Conservation (phyloP, 2,329 filamentous ascomycete species). For the Colletotrichum endophyticum region DNA sequence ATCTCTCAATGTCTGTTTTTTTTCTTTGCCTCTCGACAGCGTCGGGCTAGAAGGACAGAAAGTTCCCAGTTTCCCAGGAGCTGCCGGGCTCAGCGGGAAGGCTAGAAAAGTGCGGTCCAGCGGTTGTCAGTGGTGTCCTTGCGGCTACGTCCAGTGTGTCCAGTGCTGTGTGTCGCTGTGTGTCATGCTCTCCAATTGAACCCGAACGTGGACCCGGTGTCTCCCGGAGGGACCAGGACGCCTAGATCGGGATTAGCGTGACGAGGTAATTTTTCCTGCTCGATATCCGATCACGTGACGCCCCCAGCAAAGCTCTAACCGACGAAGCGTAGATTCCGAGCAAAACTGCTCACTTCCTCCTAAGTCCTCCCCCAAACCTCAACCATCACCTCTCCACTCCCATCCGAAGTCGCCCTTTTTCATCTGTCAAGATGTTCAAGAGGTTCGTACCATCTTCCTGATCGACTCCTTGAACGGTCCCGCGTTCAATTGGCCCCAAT, state of each 20-base stretch:
- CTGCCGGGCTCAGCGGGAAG: background rate
- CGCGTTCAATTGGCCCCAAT: slow-evolving; percentile 54
- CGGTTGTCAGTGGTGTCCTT: background rate
- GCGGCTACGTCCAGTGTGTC: background rate
- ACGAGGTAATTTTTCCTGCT: slow-evolving; percentile 21
- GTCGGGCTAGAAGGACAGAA: background rate
- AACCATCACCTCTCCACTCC: slow-evolving; percentile 62
- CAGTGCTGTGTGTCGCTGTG: background rate
- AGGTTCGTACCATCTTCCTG: slow-evolving; percentile 62
- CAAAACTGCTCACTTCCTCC: slow-evolving; percentile 54
- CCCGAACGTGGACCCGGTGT: slow-evolving; percentile 18
- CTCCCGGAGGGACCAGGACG: slow-evolving; percentile 10
- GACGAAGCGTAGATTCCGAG: slow-evolving; percentile 47
- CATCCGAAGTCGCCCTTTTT: slow-evolving; percentile 67
- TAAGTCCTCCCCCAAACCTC: slow-evolving; percentile 53
- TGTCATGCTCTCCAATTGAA: slow-evolving; percentile 9
- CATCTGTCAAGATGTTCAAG: slow-evolving; percentile 83
- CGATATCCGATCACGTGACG: slow-evolving; percentile 38
- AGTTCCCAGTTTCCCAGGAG: slow-evolving; percentile 6
- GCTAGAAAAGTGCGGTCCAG: background rate
- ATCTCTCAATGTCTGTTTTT: background rate
- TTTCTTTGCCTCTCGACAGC: background rate
- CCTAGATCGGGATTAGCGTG: slow-evolving; percentile 9
- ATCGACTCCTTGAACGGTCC: slow-evolving; percentile 30
- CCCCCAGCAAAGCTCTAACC: slow-evolving; percentile 45